These are phyloP conservation scores for Exophiala bonariae DNA, from an alignment of 2,329 filamentous ascomycete species.

Conservation along the genomic window DNA sequence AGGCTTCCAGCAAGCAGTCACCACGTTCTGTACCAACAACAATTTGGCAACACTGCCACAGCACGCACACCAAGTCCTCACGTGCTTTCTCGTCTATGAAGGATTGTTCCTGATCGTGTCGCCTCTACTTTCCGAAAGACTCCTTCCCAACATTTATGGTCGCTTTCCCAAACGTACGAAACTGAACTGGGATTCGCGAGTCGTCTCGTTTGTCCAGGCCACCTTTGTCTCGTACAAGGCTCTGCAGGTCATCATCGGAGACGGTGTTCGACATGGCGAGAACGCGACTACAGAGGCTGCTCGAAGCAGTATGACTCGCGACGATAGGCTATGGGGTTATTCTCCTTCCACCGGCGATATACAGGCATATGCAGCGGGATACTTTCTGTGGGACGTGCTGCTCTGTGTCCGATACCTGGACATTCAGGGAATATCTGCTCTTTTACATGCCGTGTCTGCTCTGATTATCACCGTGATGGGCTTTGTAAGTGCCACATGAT, in stretches of 20 bases:
- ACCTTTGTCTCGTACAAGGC: constrained; percentile 69
- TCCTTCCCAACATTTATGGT: constrained; percentile 66
- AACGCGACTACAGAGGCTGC: too few relatives aligned
- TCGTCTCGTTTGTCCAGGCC: constrained; percentile 80
- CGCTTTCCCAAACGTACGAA: constrained; percentile 62
- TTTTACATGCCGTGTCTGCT: constrained; percentile 75
- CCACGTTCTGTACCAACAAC: too few relatives aligned
- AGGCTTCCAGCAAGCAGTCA: too few relatives aligned
- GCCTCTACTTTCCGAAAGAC: constrained; percentile 61
- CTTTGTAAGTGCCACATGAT: too few relatives aligned
- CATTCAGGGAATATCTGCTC: constrained; percentile 73
- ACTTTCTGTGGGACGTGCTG: constrained; percentile 80
- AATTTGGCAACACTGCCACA: constrained; percentile 31
- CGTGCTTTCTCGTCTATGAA: constrained; percentile 68
- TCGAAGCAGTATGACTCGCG: constrained; percentile 63
- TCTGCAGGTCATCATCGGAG: constrained; percentile 69
- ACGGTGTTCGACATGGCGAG: too few relatives aligned
- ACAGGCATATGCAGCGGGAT: constrained; percentile 74
- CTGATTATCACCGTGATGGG: constrained; percentile 74
- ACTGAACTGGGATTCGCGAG: constrained; percentile 82
- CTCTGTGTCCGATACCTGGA: constrained; percentile 67
- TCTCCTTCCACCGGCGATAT: constrained; percentile 70
- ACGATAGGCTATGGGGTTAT: constrained; percentile 75
- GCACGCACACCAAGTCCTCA: constrained; percentile 74
- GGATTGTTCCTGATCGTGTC: constrained; percentile 66